Conservation (phyloP, 1,139 yeast genomes). For the Protomyces gravidus region DNA sequence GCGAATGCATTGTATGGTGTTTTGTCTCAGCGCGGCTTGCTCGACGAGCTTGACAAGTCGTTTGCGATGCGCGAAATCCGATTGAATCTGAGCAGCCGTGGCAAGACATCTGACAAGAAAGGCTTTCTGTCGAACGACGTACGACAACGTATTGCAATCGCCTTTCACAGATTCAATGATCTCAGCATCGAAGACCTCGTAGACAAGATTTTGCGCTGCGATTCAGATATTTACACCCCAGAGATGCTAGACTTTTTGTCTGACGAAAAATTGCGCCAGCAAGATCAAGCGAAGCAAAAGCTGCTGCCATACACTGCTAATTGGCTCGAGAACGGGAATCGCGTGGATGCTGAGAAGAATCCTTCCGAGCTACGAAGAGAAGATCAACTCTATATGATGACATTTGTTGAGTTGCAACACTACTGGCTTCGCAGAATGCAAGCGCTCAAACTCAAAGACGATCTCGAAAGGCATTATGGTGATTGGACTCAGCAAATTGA, state of each 20-base stretch:
- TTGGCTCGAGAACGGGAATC: slow-evolving; percentile 42
- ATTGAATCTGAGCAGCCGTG: slow-evolving; percentile 38
- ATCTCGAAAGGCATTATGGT: slow-evolving; percentile 68
- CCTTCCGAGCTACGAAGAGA: slow-evolving; percentile 67
- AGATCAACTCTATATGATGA: slow-evolving; percentile 71
- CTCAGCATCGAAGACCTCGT: slow-evolving; percentile 62
- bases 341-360: slow-evolving; percentile 52
- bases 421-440: slow-evolving; percentile 89
- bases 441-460: slow-evolving; percentile 61
- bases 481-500: slow-evolving; percentile 63
- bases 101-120: slow-evolving; percentile 45
- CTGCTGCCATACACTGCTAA: slow-evolving; percentile 69
- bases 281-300: slow-evolving; percentile 24
- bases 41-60: slow-evolving; percentile 70
- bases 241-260: slow-evolving; percentile 79
- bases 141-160: slow-evolving; percentile 88
- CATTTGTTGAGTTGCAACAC: slow-evolving; percentile 68
- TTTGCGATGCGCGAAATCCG: slow-evolving; percentile 63
- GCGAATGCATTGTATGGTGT: slow-evolving; percentile 47
- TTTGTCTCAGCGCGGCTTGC: slow-evolving; percentile 64
- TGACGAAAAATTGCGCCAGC: slow-evolving; percentile 45
- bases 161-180: slow-evolving; percentile 71
- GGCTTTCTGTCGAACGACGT: slow-evolving; percentile 69
- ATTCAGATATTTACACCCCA: slow-evolving; percentile 62
- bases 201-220: slow-evolving; percentile 64